These are phyloP conservation scores for Fraxinus nigra DNA, from an alignment of 305 asterid species.

Conservation along the genomic window DNA sequence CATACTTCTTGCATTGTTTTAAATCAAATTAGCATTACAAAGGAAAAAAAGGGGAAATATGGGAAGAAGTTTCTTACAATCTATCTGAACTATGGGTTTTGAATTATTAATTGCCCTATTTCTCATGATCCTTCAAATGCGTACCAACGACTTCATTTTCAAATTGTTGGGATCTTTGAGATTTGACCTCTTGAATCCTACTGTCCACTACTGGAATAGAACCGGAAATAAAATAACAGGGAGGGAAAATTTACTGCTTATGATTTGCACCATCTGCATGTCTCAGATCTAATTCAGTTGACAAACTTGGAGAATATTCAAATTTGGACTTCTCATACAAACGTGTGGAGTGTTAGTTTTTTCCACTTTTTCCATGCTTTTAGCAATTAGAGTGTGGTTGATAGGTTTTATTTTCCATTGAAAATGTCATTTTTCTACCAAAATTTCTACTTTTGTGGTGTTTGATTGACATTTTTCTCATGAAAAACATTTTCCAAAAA, in stretches of 20 bases:
- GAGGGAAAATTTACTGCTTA: background rate
- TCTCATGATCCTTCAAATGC: background rate
- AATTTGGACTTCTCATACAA: constrained; percentile 12
- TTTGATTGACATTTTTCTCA: background rate
- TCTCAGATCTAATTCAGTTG: constrained; percentile 1
- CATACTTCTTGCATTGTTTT: background rate
- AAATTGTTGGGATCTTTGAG: background rate
- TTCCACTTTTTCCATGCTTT: background rate
- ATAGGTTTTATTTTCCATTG: background rate
- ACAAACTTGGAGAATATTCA: background rate
- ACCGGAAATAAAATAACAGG: background rate
- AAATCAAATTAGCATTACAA: background rate
- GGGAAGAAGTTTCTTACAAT: background rate
- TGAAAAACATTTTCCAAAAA: too few relatives aligned
- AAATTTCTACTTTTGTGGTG: background rate
- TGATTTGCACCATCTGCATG: background rate
- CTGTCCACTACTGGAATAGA: background rate
- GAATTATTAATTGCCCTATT: background rate
- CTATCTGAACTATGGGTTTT: background rate
- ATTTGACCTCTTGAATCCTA: background rate
- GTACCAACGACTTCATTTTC: background rate
- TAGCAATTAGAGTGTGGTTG: background rate
- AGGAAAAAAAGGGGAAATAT: background rate
- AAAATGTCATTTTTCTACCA: background rate
- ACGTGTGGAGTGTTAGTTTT: background rate